Base-by-base conservation (phyloP, 1,284 basidiomycete species). In the Ustilago hordei region DNA sequence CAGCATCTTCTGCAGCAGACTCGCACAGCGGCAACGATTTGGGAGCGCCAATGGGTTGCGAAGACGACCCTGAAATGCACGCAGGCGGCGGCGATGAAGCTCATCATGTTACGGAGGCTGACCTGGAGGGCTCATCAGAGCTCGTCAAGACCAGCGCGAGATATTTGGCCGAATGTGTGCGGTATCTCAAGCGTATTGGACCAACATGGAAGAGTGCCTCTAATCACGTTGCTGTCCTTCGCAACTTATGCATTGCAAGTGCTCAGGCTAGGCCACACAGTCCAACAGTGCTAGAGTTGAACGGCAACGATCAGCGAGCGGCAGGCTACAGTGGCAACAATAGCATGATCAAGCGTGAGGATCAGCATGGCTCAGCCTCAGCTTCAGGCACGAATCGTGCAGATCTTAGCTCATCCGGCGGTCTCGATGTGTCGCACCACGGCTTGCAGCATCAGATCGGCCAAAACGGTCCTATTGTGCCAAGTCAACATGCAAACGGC, bases 121-220 rank as follows among this genome's bases (percentile, higher is more conserved):
- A 75, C 57, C 32, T 75, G 7, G 73, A 75, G 28, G 70, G 61
- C 31, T 67, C 70, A 7, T 64, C 69, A 4, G 69, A 73, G 57
- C 55, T 67, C 8, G 70, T 72, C 56, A 73, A 77, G 63, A 68
- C 66, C 9, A 77, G 75, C 35, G 71, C 72, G 11, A 34, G 53
- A 5, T 74, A 74, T 50, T 61, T 79, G 3, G 66, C 70, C 13
- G 63, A 79, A 43, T 79, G 78, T 45, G 64, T 78, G 19, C 60
- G 66, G 11, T 79, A 61, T 45, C 63, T 79, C 32, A 74, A 69
- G 48, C 60, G 74, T 6, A 77, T 79, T 54, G 66, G 70, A 15
- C 70, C 64, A 8, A 79, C 78, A 4, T 79, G 78, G 78, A 50
- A 69, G 60, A 74, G 67, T 35, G 78, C 78, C 8, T 68, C 60